Base-by-base conservation (phyloP, 805 yeast species). In the Metschnikowia sp. region DNA sequence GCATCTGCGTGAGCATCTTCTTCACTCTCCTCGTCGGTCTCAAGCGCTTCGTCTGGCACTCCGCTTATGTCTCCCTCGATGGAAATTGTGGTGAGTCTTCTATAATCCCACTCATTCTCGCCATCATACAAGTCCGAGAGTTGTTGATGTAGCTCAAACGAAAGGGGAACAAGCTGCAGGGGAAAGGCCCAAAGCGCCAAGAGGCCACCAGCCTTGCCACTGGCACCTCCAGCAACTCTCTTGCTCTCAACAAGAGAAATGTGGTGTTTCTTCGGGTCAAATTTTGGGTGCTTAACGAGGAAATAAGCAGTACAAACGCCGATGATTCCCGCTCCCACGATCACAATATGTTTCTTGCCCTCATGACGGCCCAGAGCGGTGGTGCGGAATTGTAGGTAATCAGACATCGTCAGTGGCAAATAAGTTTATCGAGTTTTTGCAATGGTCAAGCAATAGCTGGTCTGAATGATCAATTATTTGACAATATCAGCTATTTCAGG, bases 181-280 rank as follows among this genome's bases (percentile, higher is more conserved):
- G 99, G 99, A 66, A 94, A 94, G 0, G 98, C 98, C 96, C 97
- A 91, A 19, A 87, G 77, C 1, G 98, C 97, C 42, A 92, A 69
- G 42, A 92, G 74, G 0, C 99, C 99, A 39, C 98, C 99, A 7
- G 99, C 98, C 60, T 92, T 94, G 46, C 99, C 99, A 36, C 89
- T 81, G 15, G 99, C 98, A 40, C 97, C 98, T 44, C 97, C 96
- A 0, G 98, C 99, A 6, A 95, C 96, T 58, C 96, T 75, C 52
- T 88, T 88, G 44, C 92, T 83, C 65, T 92, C 99, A 11, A 94
- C 63, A 15, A 92, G 78, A 7, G 96, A 87, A 53, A 92, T 87
- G 59, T 88, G 90, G 61, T 88, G 83, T 48, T 80, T 83, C 31
- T 74, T 70, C 0, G 87, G 81, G 57, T 86, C 84, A 64, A 83